Percentiles rank a stretch among this genome's conserved stretches.
These are phyloP conservation scores for Coemansia sp. DNA, from an alignment of 192 early-diverging fungal species.

Conservation along the genomic window DNA sequence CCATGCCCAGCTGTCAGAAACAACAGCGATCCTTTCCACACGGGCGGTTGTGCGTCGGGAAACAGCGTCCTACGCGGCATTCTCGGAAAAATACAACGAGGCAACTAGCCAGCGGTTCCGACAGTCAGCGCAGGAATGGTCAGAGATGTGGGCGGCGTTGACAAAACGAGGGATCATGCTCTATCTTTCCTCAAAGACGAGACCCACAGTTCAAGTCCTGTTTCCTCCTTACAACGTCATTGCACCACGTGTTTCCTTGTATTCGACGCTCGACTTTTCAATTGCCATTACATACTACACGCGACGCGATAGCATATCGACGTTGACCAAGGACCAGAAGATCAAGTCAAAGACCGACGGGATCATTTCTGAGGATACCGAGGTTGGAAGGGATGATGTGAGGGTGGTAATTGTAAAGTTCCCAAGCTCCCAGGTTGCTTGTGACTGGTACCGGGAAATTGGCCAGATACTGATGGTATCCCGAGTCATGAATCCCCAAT, in stretches of 20 bases:
- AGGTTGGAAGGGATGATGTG: conserved; percentile 16
- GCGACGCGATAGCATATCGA: conserved; percentile 1
- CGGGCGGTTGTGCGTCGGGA: conserved; percentile 44
- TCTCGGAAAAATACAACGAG: conserved; percentile 43
- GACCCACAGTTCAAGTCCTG: conserved; percentile 27
- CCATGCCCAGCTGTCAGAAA: conserved; percentile 33
- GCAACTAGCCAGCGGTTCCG: conserved; percentile 34
- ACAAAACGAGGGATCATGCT: conserved; percentile 43
- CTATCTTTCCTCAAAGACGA: conserved; percentile 29
- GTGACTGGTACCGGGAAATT: conserved; percentile 48
- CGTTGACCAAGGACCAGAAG: conserved; percentile 9
- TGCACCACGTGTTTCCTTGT: conserved; percentile 51
- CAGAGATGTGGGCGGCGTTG: conserved; percentile 51
- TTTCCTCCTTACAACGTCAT: conserved; percentile 28
- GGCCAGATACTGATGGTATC: conserved; percentile 33
- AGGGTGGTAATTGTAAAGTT: conserved; percentile 42
- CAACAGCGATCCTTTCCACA: conserved; percentile 31
- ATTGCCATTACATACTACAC: conserved; percentile 45
- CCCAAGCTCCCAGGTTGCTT: conserved; percentile 41
- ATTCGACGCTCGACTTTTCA: conserved; percentile 52
- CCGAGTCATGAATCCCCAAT: conserved; percentile 24
- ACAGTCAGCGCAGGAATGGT: conserved; percentile 40
- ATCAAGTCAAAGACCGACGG: conserved; percentile 14
- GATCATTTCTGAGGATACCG: conserved; percentile 16
- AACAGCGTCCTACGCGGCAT: conserved; percentile 21